phyloP scores from a whole-genome alignment of 139 green algal genomes.

The Auxenochlorella pyrenoidosa region DNA sequence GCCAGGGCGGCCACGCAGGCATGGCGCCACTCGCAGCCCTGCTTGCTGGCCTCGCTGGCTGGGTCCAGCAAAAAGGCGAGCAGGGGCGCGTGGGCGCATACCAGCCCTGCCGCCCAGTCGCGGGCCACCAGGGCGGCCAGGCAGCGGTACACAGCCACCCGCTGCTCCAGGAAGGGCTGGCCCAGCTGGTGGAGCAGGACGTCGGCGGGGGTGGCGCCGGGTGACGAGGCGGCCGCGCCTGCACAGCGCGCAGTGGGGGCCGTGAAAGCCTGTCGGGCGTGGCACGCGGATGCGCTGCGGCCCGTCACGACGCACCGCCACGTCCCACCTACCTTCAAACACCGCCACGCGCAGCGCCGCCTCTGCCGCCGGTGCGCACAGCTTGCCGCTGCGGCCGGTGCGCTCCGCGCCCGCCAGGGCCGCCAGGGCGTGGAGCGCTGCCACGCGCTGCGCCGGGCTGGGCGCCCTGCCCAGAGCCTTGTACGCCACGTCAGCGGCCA shows the following conservation, averaged over 20 bases:
- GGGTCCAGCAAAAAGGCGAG: constrained; percentile 17
- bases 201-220: constrained; percentile 9
- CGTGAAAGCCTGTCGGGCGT: neutral
- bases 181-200: constrained; percentile 3
- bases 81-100: constrained; percentile 9
- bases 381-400: constrained; percentile 4
- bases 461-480: constrained; percentile 20
- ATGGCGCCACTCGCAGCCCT: constrained; percentile 36
- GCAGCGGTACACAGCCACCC: constrained; percentile 28
- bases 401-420: constrained; percentile 32
- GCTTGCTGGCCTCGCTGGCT: constrained; percentile 11
- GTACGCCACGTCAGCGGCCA: neutral
- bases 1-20: constrained; percentile 13
- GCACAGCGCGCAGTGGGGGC: neutral
- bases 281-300: too few relatives aligned
- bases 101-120: constrained; percentile 21
- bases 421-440: constrained; percentile 30
- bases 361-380: constrained; percentile 2
- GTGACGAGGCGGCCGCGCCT: neutral
- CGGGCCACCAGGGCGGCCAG: constrained; percentile 15
- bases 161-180: constrained; percentile 30
- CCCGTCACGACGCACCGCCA: neutral
- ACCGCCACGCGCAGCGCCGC: constrained; percentile 26
- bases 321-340: constrained; percentile 20
- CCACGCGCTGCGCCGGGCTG: constrained; percentile 17